These are phyloP conservation scores for Citrus medica DNA, from an alignment of 345 rosid species.

Conservation along the genomic window DNA sequence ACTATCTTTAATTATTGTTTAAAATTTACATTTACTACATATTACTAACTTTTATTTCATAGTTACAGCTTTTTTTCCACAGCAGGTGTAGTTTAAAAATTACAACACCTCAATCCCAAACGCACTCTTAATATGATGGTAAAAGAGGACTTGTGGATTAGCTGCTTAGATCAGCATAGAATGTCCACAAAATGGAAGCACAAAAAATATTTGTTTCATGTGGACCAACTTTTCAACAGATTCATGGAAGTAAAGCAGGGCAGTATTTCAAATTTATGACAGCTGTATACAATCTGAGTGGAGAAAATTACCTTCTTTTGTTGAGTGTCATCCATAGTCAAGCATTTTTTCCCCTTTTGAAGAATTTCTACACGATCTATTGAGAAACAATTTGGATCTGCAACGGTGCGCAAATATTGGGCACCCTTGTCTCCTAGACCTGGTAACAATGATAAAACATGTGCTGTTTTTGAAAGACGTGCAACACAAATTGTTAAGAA, in stretches of 20 bases:
- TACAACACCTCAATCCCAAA: too few relatives aligned
- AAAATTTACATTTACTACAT: too few relatives aligned
- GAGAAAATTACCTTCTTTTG: slow-evolving; percentile 46
- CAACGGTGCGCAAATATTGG: slow-evolving; percentile 57
- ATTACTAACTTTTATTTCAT: too few relatives aligned
- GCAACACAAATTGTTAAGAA: slow-evolving; percentile 59
- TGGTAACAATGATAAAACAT: slow-evolving; percentile 60
- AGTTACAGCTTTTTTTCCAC: too few relatives aligned
- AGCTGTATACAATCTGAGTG: neutral
- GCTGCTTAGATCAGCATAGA: neutral
- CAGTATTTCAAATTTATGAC: neutral
- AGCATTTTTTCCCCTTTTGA: slow-evolving; percentile 38
- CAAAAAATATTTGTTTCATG: neutral
- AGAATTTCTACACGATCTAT: slow-evolving; percentile 51
- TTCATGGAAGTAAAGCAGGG: neutral
- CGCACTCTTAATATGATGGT: neutral
- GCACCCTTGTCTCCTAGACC: slow-evolving; percentile 61
- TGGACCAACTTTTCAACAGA: neutral
- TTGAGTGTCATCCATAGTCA: slow-evolving; percentile 43
- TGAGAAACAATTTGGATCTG: slow-evolving; percentile 57
- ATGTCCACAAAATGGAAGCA: neutral
- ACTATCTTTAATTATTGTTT: too few relatives aligned
- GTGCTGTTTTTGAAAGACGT: slow-evolving; percentile 46
- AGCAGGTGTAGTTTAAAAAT: too few relatives aligned
- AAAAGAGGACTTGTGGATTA: neutral